Percentiles rank a stretch among this genome's conserved stretches.
Conservation (phyloP, 441 rosid genomes). For the Bruguiera hainesii region DNA sequence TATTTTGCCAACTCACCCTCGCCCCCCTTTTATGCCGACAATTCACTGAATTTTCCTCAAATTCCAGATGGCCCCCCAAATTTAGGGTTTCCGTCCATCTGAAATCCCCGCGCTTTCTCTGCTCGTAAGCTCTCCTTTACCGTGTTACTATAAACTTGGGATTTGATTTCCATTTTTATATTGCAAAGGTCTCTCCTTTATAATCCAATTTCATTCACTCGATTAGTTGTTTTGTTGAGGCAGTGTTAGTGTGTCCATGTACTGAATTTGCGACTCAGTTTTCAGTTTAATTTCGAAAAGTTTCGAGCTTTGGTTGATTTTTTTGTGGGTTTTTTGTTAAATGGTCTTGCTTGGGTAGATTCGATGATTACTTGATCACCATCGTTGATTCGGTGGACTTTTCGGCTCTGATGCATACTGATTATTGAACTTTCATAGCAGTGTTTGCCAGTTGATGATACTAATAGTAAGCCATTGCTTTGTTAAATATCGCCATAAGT, state of each 20-base stretch:
- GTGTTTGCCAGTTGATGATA: too few relatives aligned
- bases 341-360: not conserved
- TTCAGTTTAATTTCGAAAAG: not conserved
- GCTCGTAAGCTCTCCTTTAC: slow-evolving; percentile 9
- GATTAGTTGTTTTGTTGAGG: not conserved
- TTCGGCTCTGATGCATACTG: not conserved
- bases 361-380: not conserved
- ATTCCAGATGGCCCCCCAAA: slow-evolving; percentile 29
- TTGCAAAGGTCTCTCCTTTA: not conserved
- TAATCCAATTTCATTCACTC: not conserved
- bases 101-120: slow-evolving; percentile 8
- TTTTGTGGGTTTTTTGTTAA: not conserved
- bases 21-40: not conserved
- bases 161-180: not conserved
- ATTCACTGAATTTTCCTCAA: slow-evolving; percentile 19
- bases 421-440: not conserved
- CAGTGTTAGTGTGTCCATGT: not conserved
- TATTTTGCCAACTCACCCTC: slow-evolving; percentile 17
- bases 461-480: too few relatives aligned
- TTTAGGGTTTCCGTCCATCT: slow-evolving; percentile 37
- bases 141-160: not conserved
- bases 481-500: too few relatives aligned
- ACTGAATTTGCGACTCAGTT: not conserved
- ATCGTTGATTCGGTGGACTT: not conserved
- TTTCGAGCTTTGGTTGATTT: not conserved